Base-by-base conservation (phyloP, 1,284 basidiomycete genomes). In the Boletus putidus region DNA sequence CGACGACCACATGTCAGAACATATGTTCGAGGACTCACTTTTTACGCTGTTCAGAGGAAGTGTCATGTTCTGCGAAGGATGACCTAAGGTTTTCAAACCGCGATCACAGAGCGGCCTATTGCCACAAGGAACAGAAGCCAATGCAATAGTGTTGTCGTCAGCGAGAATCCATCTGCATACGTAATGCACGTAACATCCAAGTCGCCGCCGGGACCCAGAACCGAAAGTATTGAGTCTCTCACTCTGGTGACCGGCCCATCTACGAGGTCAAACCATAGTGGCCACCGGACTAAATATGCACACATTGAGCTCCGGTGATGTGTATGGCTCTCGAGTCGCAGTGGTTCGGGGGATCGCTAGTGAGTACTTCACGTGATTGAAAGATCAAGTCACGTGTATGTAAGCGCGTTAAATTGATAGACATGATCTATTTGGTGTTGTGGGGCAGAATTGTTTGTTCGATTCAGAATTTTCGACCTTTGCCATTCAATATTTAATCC, bases 381-480 rank as follows among this genome's bases (percentile, higher is more conserved):
- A n/a, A n/a, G n/a, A n/a, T n/a, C n/a, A 66, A 60, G 39, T 56
- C 65, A 66, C 65, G 58, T 66, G 65, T 40, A 20, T 16, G 21
- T 25, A 40, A 45, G 43, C 66, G 63, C 49, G 59, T 49, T 53
- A 23, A 57, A 31, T 31, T 31, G 31, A 31, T 49, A 39, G 43
- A 25, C 49, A 35, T 25, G 42, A 40, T 53, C 55, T 66, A 49
- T 66, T 66, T 66, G 65, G 63, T 36, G 14, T 20, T 68, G 64
- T 60, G 55, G 61, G 65, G 49, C 56, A 55, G 14, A 36, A 46
- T 62, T 66, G 55, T 67, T 67, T 67, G 56, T n/a, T 42, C 49
- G 55, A 45, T 49, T 67, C 20, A 20, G 20, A n/a, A n/a, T n/a
- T 20, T 39, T 39, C 55, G 37, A 48, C 49, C n/a, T 45, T 18